Evolutionary conservation across 805 yeast genomes (phyloP), one percentile per base, ranked within the genome.

Genomic region (Tetrapisispora pingtungensis): DNA sequence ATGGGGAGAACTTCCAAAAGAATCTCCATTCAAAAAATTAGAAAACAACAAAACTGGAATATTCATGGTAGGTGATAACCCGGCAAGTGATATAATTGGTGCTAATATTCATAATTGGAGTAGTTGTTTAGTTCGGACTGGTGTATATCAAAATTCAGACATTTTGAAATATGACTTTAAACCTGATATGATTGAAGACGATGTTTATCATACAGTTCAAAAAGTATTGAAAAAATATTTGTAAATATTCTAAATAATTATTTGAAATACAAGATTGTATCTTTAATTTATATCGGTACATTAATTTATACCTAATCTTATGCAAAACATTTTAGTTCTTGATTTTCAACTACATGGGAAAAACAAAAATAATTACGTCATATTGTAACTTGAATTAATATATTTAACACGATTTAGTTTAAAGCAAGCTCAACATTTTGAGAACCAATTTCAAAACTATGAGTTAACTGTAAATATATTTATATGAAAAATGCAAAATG

Each of bases 31-130:
- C 53, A 66, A 69, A 32, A 37, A 15, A 37, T 20, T 37, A 3
- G 24, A 26, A 5, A 37, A 37, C 18, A 31, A 26, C 27, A 37
- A 37, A 37, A 27, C 15, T 4, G 64, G 73, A n/a, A 82, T 93
- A 1, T 89, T 73, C 65, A 93, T 93, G 98, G 86, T 93, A 31
- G 98, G 98, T 26, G 98, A 93, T 65, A 93, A 93, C 62, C 97
- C 97, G 4, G 93, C 81, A 26, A 77, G 88, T 41, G 98, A 93
- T 60, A 93, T 93, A 43, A 72, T 73, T 45, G 98, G 98, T 0
- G 98, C 96, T 6, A 81, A 83, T 54, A 68, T 69, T 41, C 80
- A 81, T 58, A 95, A 96, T 3, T 93, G 97, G 97, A 78, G 82
- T 40, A 80, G 93, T 12, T 75, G 87, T 32, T 72, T 93, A 37